Conservation (phyloP, 2,329 filamentous ascomycete genomes). For the Colletotrichum sp. region DNA sequence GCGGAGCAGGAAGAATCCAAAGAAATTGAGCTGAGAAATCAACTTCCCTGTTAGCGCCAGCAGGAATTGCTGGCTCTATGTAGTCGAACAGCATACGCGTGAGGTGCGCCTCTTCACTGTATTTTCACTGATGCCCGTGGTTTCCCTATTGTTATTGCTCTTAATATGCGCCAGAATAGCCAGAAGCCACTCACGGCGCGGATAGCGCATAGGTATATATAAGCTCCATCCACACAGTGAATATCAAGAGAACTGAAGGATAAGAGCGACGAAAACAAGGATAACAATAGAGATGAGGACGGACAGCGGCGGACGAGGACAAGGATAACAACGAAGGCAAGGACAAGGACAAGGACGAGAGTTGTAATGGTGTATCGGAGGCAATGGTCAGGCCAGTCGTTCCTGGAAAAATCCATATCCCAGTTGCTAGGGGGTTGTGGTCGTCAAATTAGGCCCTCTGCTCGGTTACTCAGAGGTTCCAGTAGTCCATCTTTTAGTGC, state of each 20-base stretch:
- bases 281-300: neutral
- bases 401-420: too few species aligned
- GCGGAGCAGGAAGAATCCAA: neutral
- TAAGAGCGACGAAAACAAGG: neutral
- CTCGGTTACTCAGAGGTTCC: neutral
- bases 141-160: fast-evolving
- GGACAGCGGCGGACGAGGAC: neutral
- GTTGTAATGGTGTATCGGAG: neutral
- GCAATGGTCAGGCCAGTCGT: neutral
- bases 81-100: neutral
- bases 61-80: neutral
- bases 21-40: neutral
- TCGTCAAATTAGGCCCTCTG: neutral
- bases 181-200: too few species aligned
- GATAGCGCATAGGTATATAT: too few species aligned
- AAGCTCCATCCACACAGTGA: too few species aligned
- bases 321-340: neutral
- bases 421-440: neutral
- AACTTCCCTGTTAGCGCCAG: neutral
- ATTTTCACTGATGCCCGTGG: fast-evolving
- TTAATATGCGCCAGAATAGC: fast-evolving
- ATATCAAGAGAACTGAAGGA: neutral
- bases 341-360: neutral
- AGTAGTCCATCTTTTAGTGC: too few species aligned
- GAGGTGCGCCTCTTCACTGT: neutral